phyloP scores from a whole-genome alignment of 1,139 yeast species.

The Blastobotrys apis region DNA sequence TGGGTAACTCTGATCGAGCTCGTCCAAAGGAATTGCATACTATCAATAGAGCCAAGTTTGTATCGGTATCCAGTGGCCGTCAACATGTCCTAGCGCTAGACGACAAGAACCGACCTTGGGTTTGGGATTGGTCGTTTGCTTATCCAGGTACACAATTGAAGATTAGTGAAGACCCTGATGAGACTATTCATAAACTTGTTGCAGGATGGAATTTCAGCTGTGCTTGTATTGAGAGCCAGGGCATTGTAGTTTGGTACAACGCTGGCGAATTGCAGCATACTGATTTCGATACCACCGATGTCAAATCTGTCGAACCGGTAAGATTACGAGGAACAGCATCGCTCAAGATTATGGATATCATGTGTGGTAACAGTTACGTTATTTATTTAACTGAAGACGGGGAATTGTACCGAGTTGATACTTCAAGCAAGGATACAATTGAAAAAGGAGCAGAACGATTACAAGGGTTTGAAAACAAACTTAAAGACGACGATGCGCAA shows the following conservation, averaged over 20 bases:
- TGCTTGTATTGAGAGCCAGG: constrained; percentile 48
- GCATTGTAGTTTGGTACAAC: constrained; percentile 58
- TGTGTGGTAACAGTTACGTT: constrained; percentile 50
- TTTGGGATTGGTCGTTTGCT: constrained; percentile 50
- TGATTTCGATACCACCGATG: constrained; percentile 3
- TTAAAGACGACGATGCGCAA: constrained; percentile 11
- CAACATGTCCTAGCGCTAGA: constrained; percentile 63
- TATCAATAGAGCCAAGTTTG: constrained; percentile 33
- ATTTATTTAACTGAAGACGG: constrained; percentile 49
- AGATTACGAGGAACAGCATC: constrained; percentile 33
- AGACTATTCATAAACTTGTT: constrained; percentile 42
- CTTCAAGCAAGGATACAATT: constrained; percentile 8
- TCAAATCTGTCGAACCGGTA: constrained; percentile 2
- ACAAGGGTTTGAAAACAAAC: constrained; percentile 12
- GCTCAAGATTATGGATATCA: constrained; percentile 46
- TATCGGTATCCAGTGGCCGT: constrained; percentile 60
- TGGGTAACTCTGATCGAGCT: constrained; percentile 11
- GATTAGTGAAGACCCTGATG: constrained; percentile 23
- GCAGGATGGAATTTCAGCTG: constrained; percentile 72
- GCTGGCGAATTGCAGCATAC: constrained; percentile 32
- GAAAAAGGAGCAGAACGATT: constrained; percentile 12
- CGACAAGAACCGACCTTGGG: constrained; percentile 47
- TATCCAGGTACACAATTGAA: constrained; percentile 44
- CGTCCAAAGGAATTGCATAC: constrained; percentile 14
- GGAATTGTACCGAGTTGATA: constrained; percentile 41